Evolutionary conservation across 768 basidiomycete species (phyloP).

Genomic region (Rhizopogon roseolus): DNA sequence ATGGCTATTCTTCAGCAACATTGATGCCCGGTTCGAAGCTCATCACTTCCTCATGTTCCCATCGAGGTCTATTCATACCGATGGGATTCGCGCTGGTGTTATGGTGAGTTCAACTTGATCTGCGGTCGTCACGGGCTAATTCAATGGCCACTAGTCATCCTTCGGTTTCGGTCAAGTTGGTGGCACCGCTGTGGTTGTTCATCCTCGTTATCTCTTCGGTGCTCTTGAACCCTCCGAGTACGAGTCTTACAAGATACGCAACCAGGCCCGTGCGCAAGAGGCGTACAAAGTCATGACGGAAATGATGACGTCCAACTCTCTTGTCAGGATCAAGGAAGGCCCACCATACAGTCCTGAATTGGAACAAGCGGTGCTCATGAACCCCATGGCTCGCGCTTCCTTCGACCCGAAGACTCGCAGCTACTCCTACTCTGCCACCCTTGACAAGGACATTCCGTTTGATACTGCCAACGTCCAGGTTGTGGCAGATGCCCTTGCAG

Average conservation of each 20-base stretch:
- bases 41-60: constrained; percentile 95
- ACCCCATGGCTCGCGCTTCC: constrained; percentile 85
- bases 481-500: constrained; percentile 38
- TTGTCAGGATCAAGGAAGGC: constrained; percentile 92
- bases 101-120: constrained; percentile 51
- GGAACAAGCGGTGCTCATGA: constrained; percentile 82
- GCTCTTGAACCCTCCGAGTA: constrained; percentile 76
- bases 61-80: constrained; percentile 92
- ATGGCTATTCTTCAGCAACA: constrained; percentile 52
- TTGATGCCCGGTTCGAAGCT: constrained; percentile 88
- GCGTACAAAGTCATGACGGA: constrained; percentile 92
- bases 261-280: constrained; percentile 58
- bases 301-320: constrained; percentile 90
- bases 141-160: constrained; percentile 56
- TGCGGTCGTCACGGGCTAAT: not conserved
- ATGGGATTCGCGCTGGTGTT: constrained; percentile 82
- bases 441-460: constrained; percentile 45
- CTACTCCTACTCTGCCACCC: constrained; percentile 70
- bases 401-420: constrained; percentile 82
- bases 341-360: constrained; percentile 86
- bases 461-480: constrained; percentile 68
- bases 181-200: constrained; percentile 81
- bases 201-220: constrained; percentile 89
- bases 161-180: constrained; percentile 99
- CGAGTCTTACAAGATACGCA: constrained; percentile 68